phyloP scores from a whole-genome alignment of 2,329 filamentous ascomycete species.

The Neurospora crassa region DNA sequence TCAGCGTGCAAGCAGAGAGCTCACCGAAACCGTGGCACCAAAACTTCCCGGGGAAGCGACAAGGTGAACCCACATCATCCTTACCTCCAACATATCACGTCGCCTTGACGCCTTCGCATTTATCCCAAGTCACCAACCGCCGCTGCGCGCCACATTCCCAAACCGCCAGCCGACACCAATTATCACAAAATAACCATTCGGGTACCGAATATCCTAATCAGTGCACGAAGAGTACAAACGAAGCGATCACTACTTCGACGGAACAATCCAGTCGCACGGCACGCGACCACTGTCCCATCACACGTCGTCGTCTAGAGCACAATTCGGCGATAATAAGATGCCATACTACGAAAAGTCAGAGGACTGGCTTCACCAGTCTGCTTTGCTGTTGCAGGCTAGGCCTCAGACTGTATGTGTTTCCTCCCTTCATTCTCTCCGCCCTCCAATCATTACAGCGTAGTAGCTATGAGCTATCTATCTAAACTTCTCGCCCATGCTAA shows the following conservation, averaged over 20 bases:
- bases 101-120: background rate
- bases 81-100: background rate
- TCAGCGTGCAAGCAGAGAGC: background rate
- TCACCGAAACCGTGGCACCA: background rate
- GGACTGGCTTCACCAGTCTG: slow-evolving; percentile 85
- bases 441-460: slow-evolving; percentile 1
- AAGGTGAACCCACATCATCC: background rate
- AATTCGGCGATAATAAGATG: slow-evolving; percentile 6
- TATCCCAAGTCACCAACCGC: background rate
- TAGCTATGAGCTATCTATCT: background rate
- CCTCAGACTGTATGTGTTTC: slow-evolving; percentile 64
- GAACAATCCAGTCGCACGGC: background rate
- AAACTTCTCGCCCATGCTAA: background rate
- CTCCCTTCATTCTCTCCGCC: background rate
- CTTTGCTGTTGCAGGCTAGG: slow-evolving; percentile 74
- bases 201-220: too few relatives aligned
- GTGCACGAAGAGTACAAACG: too few relatives aligned
- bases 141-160: background rate
- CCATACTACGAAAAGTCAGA: slow-evolving; percentile 64
- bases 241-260: background rate
- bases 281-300: background rate
- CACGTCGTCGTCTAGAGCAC: background rate
- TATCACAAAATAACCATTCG: too few relatives aligned
- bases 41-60: background rate
- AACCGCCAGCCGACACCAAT: background rate